Percentiles rank a stretch among this genome's conserved stretches.
These are phyloP conservation scores for Aspergillus hiratsukae DNA, from an alignment of 2,329 filamentous ascomycete species.

Conservation along the genomic window DNA sequence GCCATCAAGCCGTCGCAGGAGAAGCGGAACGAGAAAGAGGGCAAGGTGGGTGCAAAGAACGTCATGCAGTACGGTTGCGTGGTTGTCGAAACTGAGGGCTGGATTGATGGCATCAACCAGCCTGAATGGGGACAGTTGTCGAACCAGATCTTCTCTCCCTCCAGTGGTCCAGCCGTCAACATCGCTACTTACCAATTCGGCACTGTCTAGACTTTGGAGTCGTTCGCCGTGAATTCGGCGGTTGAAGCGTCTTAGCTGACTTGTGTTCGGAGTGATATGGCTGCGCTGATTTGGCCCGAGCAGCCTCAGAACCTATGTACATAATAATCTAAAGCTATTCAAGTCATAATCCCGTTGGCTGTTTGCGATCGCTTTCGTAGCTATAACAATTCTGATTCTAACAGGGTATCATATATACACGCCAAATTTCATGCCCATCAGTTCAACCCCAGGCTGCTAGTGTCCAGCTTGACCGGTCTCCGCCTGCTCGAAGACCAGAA, in stretches of 20 bases:
- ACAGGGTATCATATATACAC: neutral
- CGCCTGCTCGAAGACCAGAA: slow-evolving; percentile 34
- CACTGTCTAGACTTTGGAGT: slow-evolving; percentile 23
- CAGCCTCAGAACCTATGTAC: neutral
- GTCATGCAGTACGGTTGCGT: slow-evolving; percentile 71
- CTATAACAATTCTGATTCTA: neutral
- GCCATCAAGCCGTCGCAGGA: slow-evolving; percentile 40
- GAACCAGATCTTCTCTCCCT: slow-evolving; percentile 40
- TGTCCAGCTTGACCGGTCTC: slow-evolving; percentile 48
- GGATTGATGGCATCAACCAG: slow-evolving; percentile 89
- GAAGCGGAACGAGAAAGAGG: slow-evolving; percentile 53
- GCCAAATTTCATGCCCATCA: neutral
- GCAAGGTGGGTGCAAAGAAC: slow-evolving; percentile 43
- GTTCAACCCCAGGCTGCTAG: slow-evolving; percentile 43
- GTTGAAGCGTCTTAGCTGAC: neutral
- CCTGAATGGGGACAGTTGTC: slow-evolving; percentile 71
- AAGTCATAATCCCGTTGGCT: neutral
- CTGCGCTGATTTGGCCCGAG: neutral
- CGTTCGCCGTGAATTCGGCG: neutral
- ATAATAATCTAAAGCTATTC: neutral
- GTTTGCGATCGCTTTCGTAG: neutral
- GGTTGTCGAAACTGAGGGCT: slow-evolving; percentile 89
- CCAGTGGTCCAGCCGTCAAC: slow-evolving; percentile 38
- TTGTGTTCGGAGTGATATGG: neutral
- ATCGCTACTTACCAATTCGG: slow-evolving; percentile 44